Conservation (phyloP, 169 alveolate genomes). For the Plasmodium ovale region DNA sequence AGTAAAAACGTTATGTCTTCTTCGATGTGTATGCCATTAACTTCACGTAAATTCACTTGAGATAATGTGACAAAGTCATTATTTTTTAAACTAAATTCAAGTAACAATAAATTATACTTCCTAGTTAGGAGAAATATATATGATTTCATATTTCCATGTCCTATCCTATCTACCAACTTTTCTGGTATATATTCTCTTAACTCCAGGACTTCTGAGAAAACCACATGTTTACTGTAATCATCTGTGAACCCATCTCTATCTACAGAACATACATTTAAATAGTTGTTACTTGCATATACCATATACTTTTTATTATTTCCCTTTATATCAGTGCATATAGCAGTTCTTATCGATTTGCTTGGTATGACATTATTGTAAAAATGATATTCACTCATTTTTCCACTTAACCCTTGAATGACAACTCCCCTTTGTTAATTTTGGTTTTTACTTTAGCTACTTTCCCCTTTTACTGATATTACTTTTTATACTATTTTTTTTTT, state of each 20-base stretch:
- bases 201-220: conserved; percentile 45
- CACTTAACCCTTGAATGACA: no score
- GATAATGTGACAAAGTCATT: conserved; percentile 56
- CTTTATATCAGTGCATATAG: conserved; percentile 39
- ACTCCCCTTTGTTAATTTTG: no score
- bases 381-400: conserved; percentile 47
- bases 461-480: no score
- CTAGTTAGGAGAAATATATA: conserved; percentile 50
- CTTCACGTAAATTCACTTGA: conserved; percentile 32
- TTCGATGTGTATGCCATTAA: conserved; percentile 19
- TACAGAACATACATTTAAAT: conserved; percentile 43
- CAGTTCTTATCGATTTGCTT: conserved; percentile 58
- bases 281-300: conserved; percentile 37
- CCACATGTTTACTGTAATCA: conserved; percentile 48
- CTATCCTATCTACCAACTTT: conserved; percentile 24
- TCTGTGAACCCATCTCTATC: conserved; percentile 48
- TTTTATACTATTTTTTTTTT: no score
- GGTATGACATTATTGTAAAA: conserved; percentile 47
- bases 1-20: conserved; percentile 55
- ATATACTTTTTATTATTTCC: conserved; percentile 45
- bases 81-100: conserved; percentile 32
- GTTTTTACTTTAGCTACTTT: no score
- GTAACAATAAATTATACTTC: conserved; percentile 30
- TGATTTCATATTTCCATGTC: conserved; percentile 47
- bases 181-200: conserved; percentile 63